A percentile compares a stretch with the other conserved stretches of the same genome.
Conservation (phyloP, 192 early-diverging fungal genomes). For the Diversispora epigaea region DNA sequence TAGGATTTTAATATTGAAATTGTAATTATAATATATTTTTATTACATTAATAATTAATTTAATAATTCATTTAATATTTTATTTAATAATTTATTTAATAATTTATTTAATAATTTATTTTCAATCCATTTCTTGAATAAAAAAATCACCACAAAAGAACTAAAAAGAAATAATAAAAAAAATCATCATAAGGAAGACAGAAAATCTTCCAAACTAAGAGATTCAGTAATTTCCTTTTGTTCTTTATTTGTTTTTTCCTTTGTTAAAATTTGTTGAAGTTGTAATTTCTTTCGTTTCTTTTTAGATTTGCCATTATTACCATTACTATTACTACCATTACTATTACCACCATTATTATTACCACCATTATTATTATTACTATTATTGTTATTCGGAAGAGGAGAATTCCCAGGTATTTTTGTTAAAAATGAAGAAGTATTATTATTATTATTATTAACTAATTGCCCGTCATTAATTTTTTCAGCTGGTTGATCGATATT, state of each 20-base stretch:
- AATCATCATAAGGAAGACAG: neutral
- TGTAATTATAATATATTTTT: neutral
- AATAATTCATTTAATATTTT: too few species aligned
- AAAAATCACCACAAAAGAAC: too few species aligned
- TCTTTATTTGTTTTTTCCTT: conserved; percentile 8
- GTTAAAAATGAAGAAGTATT: neutral
- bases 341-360: neutral
- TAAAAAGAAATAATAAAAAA: too few species aligned
- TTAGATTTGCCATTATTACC: neutral
- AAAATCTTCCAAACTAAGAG: neutral
- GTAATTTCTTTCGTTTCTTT: conserved; percentile 7
- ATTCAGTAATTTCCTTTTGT: neutral
- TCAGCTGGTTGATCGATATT: neutral
- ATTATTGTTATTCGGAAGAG: neutral
- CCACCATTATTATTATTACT: neutral
- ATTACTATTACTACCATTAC: neutral
- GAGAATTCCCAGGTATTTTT: neutral
- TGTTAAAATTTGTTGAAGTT: conserved; percentile 11
- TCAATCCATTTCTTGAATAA: too few species aligned
- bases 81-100: too few species aligned
- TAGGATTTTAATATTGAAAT: neutral
- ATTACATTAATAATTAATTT: too few species aligned
- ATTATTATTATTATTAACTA: neutral
- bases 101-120: too few species aligned
- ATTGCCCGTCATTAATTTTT: neutral